Base-by-base conservation (phyloP, 371 early-diverging fungal species). In the Paramicrosporidium saccamoebae region DNA sequence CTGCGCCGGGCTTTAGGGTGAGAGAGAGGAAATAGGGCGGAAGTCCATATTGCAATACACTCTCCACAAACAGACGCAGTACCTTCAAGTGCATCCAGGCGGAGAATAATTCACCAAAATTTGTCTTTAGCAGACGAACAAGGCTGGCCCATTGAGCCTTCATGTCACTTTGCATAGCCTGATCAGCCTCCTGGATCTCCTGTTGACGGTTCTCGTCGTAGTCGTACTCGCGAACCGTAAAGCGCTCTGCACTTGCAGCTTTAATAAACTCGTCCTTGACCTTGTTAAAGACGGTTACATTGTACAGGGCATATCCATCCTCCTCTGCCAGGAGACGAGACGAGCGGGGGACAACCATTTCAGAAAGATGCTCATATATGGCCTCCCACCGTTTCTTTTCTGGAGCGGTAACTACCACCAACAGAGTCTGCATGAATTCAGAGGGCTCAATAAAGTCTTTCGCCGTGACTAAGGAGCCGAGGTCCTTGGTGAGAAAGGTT, bases 271-370 rank as follows among this genome's bases (percentile, higher is more conserved):
- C 88, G n/a, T 81, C 74, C 6, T 45, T 37, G 8, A 71, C 61
- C 14, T 74, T 50, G 31, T 64, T 55, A 47, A 92, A 86, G 11
- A 92, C 28, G 0, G 74, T 69, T n/a, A 77, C 90, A 7, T 64
- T 64, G 39, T 54, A 86, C 10, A 92, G 48, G n/a, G 54, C 58
- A 37, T 66, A 88, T 27, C 88, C 92, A 9, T 72, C 58, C 41
- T 92, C 92, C 33, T 79, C 75, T 0, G 69, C 59, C 14, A 17
- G 12, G 1, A 7, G 17, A 21, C 19, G 12, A 27, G 74, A 55
- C 0, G 90, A 84, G 16, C 94, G 63, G 11, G 94, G 94, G 4
- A 92, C 88, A 9, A 92, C 74, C 77, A 75, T 75, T 20, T 60
- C 53, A 1, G 82, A 58, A 25, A 92, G 34, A 0, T 58, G 58